Base-by-base conservation (phyloP, 2,329 filamentous ascomycete genomes). In the Colletotrichum theobromicola region DNA sequence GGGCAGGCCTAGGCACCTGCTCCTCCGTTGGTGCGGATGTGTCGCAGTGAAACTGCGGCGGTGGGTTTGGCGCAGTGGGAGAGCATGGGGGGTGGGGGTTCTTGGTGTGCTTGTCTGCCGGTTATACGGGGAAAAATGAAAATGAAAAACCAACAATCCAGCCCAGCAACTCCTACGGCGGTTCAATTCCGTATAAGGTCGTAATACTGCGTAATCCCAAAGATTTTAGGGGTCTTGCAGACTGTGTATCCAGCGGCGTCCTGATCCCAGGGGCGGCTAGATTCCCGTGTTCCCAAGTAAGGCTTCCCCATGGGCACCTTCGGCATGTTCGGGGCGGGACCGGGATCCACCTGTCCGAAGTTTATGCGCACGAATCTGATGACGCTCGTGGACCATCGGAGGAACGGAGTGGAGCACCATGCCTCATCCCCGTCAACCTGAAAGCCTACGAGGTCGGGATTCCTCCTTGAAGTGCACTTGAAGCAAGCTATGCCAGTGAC, bases 361-460 rank as follows among this genome's bases (percentile, higher is more conserved):
- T 55, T 72, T 72, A 72, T 67, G 72, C 72, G 72, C 68, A 74
- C 72, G 68, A 72, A 74, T 74, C 42, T 46, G 42, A 21, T 46
- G 42, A n/a, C 42, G 21, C 10, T 21, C 53, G 61, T 62, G 28
- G 42, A n/a, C 13, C 21, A 71, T 74, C 72, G 72, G 68, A 66
- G 53, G 12, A 60, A 60, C 34, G 28, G 42, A 46, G 58, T 57
- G 55, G 55, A 24, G 55, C 30, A 21, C 46, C 30, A 15, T n/a
- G 37, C 28, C 61, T 66, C 26, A 32, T 57, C 67, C 72, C 68
- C 32, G 57, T 62, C 62, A n/a, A 46, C 18, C 18, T 46, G 37
- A 46, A n/a, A 46, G 18, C 50, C 50, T 55, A 28, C 50, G 12
- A 55, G 24, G 50, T 55, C 15, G 55, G 55, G 55, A 18, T 32